Evolutionary conservation across 2,329 filamentous ascomycete genomes (phyloP).

Genomic region (Sarocladium strictum): DNA sequence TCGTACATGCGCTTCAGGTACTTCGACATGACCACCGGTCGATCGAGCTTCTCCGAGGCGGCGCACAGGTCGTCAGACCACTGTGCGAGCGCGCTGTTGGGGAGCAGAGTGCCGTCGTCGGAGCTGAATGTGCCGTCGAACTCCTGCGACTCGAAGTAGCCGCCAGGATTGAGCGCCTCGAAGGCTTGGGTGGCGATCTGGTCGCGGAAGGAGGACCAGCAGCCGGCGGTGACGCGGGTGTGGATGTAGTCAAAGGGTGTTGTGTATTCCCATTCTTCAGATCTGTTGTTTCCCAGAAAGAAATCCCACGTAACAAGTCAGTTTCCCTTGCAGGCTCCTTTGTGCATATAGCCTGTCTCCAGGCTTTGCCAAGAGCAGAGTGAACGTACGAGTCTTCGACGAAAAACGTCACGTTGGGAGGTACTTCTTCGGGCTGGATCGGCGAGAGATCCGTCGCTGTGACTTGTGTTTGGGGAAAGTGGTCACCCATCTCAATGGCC

Average conservation of each 20-base stretch:
- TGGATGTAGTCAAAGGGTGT: constrained; percentile 52
- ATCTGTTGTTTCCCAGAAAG: constrained; percentile 26
- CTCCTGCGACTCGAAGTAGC: constrained; percentile 51
- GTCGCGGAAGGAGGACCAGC: constrained; percentile 41
- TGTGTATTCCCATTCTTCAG: constrained; percentile 45
- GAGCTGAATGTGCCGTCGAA: constrained; percentile 29
- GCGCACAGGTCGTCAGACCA: constrained; percentile 36
- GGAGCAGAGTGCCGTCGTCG: constrained; percentile 39
- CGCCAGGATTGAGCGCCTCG: constrained; percentile 41
- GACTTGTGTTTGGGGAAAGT: constrained; percentile 52
- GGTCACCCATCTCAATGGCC: constrained; percentile 62
- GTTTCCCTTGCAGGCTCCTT: too few species aligned
- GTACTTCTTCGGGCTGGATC: constrained; percentile 60
- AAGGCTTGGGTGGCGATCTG: constrained; percentile 48
- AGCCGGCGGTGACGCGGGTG: constrained; percentile 41
- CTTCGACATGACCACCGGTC: constrained; percentile 29
- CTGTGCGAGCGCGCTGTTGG: constrained; percentile 28
- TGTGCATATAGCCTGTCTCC: too few species aligned
- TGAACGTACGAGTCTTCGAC: constrained; percentile 57
- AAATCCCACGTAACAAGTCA: too few species aligned
- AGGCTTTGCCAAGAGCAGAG: too few species aligned
- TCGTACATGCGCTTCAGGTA: constrained; percentile 31
- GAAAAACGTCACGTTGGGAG: constrained; percentile 68
- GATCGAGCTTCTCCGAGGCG: constrained; percentile 30
- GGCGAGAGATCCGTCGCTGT: constrained; percentile 62